A percentile compares a stretch with the other conserved stretches of the same genome.
phyloP scores from a whole-genome alignment of 805 yeast genomes.

The Saccharomycopsis synnaedendra region DNA sequence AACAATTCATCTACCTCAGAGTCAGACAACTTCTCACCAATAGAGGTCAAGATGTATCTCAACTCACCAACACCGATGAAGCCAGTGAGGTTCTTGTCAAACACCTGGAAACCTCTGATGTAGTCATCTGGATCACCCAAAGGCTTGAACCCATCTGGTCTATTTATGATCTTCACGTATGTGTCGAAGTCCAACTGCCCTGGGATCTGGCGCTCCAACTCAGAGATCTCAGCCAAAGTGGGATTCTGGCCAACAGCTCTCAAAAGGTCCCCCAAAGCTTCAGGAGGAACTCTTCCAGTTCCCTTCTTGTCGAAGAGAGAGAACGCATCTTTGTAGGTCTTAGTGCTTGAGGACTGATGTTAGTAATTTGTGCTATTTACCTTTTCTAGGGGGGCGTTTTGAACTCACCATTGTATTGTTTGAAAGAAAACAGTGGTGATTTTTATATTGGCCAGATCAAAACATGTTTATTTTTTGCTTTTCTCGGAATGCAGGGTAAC shows the following conservation, averaged over 20 bases:
- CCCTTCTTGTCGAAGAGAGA: slow-evolving; percentile 95
- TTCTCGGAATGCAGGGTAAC: too few species aligned
- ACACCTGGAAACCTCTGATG: slow-evolving; percentile 89
- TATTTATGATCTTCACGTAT: slow-evolving; percentile 62
- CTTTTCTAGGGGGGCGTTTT: not conserved
- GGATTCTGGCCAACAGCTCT: slow-evolving; percentile 99
- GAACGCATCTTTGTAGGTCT: slow-evolving; percentile 79
- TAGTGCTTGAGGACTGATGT: slow-evolving; percentile 19
- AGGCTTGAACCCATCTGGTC: slow-evolving; percentile 83
- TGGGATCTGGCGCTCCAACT: slow-evolving; percentile 32
- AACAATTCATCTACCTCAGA: slow-evolving; percentile 91
- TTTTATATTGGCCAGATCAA: not conserved
- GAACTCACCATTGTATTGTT: not conserved
- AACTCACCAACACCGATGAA: slow-evolving; percentile 95
- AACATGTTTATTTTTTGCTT: not conserved
- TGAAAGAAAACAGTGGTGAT: not conserved
- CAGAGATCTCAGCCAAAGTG: slow-evolving; percentile 75
- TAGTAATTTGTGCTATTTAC: not conserved
- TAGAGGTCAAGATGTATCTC: slow-evolving; percentile 85
- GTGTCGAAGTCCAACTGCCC: slow-evolving; percentile 58
- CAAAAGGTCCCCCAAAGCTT: slow-evolving; percentile 81
- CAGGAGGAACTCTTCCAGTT: slow-evolving; percentile 77
- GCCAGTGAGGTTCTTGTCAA: slow-evolving; percentile 93
- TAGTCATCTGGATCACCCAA: slow-evolving; percentile 82
- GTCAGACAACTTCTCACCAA: slow-evolving; percentile 88